Percentiles rank a stretch among this genome's conserved stretches.
Conservation (phyloP, 2,329 filamentous ascomycete species). For the Monilinia laxa region DNA sequence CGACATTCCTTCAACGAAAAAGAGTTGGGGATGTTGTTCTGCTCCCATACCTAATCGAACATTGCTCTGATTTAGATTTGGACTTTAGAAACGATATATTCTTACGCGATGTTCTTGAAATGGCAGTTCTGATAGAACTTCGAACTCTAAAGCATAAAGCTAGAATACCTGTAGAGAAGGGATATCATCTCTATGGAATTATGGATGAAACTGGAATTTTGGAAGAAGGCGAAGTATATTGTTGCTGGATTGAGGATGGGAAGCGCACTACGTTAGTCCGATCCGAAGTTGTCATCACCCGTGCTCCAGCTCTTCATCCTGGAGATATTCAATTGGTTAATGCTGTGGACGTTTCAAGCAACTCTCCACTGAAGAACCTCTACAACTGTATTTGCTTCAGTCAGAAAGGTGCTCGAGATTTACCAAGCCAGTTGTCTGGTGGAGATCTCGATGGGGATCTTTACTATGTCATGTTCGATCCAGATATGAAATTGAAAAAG, state of each 20-base stretch:
- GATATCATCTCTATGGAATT: conserved; percentile 76
- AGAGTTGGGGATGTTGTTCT: conserved; percentile 60
- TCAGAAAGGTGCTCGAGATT: conserved; percentile 65
- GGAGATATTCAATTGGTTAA: conserved; percentile 71
- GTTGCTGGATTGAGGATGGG: conserved; percentile 50
- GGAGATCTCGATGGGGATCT: conserved; percentile 84
- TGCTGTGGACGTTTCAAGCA: conserved; percentile 58
- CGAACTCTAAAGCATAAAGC: conserved; percentile 76
- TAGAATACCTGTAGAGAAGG: conserved; percentile 68
- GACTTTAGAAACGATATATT: conserved; percentile 69
- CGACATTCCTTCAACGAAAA: conserved; percentile 63
- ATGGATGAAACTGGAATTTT: conserved; percentile 78
- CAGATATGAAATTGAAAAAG: conserved; percentile 46
- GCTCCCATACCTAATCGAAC: conserved; percentile 60
- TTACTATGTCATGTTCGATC: conserved; percentile 77
- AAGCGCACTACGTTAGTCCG: conserved; percentile 27
- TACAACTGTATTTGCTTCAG: conserved; percentile 80
- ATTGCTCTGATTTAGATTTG: conserved; percentile 57
- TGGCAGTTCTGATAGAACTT: conserved; percentile 67
- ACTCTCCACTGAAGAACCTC: conserved; percentile 61
- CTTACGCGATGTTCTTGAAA: conserved; percentile 67
- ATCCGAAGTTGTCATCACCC: conserved; percentile 57
- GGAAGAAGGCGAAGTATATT: conserved; percentile 65
- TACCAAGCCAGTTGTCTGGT: conserved; percentile 76
- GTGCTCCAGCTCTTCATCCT: conserved; percentile 79